Base-by-base conservation (phyloP, 2,329 filamentous ascomycete species). In the Ophiostoma sp. region DNA sequence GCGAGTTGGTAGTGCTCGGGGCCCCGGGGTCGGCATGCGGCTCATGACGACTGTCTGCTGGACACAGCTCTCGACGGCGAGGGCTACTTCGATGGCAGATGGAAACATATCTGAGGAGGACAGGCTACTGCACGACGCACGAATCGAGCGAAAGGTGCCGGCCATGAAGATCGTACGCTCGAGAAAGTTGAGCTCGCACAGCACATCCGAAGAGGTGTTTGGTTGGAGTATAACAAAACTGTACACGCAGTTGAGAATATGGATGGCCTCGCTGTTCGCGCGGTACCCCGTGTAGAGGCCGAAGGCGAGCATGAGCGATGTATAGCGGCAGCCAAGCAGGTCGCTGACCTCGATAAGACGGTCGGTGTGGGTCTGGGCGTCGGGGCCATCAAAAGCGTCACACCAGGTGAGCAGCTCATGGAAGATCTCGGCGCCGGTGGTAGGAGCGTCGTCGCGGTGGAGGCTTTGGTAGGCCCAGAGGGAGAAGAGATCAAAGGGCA, bases 131-230 rank as follows among this genome's bases (percentile, higher is more conserved):
- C 47, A 64, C 11, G 62, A 63, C 3, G 60, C 66, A 14, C 47
- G 66, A 18, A 64, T 36, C n/a, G 60, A 47, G 41, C 66, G 66
- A 5, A 64, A 42, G 1, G 62, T 67, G 18, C 45, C 42, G 18
- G 64, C 64, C 18, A 67, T 27, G 38, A 64, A 63, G 38, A 67
- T 49, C 8, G n/a, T 55, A 62, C 66, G 66, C 47, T 67, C 66
- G n/a, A 67, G 9, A 9, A 65, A 55, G 3, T 63, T 49, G 11
- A 64, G 45, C 3, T n/a, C 44, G 9, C 18, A n/a, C 47, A 67
- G 41, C 11, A 45, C 40, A 5, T 45, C 62, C 2, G 2, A 18
- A 2, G 60, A 5, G 7, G 58, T 36, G 6, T 5, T 40, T 38
- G 18, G 41, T 12, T 27, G 18, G 1, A 67, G 47, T 16, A 44